Conservation (phyloP, 2,329 filamentous ascomycete species). For the Fusarium sp. region DNA sequence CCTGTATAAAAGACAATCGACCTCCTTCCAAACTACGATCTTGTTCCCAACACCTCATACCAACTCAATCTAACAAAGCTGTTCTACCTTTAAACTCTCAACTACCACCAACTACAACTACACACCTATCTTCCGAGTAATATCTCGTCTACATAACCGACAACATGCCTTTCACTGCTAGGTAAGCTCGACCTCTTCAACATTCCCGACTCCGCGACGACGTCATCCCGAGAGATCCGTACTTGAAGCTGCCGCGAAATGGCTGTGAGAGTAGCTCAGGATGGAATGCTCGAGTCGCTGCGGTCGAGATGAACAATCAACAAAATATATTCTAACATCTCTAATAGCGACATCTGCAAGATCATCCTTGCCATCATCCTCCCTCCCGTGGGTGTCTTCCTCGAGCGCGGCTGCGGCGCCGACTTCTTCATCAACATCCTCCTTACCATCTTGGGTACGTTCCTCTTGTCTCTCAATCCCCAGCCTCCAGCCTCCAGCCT, state of each 20-base stretch:
- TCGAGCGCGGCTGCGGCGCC: constrained; percentile 88
- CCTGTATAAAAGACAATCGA: constrained; percentile 42
- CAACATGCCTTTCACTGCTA: constrained; percentile 70
- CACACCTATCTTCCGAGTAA: constrained; percentile 28
- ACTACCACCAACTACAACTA: not conserved
- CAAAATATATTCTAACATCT: constrained; percentile 14
- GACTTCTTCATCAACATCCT: constrained; percentile 94
- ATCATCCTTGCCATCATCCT: constrained; percentile 89
- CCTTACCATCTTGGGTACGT: constrained; percentile 76
- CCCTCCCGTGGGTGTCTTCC: constrained; percentile 91
- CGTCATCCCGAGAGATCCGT: constrained; percentile 38
- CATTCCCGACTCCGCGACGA: constrained; percentile 10
- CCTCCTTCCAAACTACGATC: constrained; percentile 24
- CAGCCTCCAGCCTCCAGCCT: constrained; percentile 3
- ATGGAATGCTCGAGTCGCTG: not conserved
- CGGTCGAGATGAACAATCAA: not conserved
- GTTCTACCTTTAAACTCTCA: constrained; percentile 11
- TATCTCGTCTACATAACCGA: constrained; percentile 27
- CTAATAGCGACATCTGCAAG: constrained; percentile 67
- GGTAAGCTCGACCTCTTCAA: constrained; percentile 54
- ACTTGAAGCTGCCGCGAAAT: constrained; percentile 8
- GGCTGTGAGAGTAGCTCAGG: not conserved
- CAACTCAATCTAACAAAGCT: constrained; percentile 9
- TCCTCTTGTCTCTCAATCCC: not conserved
- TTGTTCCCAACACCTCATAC: constrained; percentile 4